phyloP scores from a whole-genome alignment of 2,329 filamentous ascomycete genomes.

The Exophiala bonariae region DNA sequence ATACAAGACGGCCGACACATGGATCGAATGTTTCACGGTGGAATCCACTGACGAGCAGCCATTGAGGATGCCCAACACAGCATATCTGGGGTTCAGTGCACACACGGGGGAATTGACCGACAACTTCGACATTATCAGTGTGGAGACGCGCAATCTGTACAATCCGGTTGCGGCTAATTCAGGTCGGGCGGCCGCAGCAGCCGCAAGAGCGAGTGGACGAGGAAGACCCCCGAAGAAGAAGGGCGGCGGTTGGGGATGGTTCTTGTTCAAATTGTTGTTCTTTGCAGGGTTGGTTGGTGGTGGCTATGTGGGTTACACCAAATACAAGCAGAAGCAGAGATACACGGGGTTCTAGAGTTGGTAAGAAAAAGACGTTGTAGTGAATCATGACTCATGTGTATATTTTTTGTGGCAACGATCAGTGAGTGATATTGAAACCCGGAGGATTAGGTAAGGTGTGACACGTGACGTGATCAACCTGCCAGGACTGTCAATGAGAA shows the following conservation, averaged over 20 bases:
- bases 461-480: slow-evolving; percentile 4
- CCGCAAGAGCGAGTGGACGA: slow-evolving; percentile 27
- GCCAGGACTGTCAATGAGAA: neutral
- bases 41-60: slow-evolving; percentile 61
- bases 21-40: slow-evolving; percentile 84
- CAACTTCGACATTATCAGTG: slow-evolving; percentile 93
- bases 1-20: slow-evolving; percentile 87
- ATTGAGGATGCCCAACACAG: slow-evolving; percentile 72
- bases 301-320: slow-evolving; percentile 81
- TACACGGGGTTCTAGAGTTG: slow-evolving; percentile 27
- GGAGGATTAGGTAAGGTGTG: neutral
- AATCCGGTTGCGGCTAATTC: slow-evolving; percentile 44
- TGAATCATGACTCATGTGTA: no score
- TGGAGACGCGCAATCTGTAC: slow-evolving; percentile 88
- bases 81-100: slow-evolving; percentile 63
- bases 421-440: neutral
- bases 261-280: slow-evolving; percentile 79
- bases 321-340: slow-evolving; percentile 68
- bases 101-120: slow-evolving; percentile 96
- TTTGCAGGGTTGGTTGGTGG: slow-evolving; percentile 70
- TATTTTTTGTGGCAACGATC: no score
- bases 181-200: slow-evolving; percentile 20
- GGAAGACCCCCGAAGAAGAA: slow-evolving; percentile 26
- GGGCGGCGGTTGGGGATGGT: slow-evolving; percentile 64
- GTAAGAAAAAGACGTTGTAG: no score